These are phyloP conservation scores for Urtica urens DNA, from an alignment of 306 rosid species.

Conservation along the genomic window DNA sequence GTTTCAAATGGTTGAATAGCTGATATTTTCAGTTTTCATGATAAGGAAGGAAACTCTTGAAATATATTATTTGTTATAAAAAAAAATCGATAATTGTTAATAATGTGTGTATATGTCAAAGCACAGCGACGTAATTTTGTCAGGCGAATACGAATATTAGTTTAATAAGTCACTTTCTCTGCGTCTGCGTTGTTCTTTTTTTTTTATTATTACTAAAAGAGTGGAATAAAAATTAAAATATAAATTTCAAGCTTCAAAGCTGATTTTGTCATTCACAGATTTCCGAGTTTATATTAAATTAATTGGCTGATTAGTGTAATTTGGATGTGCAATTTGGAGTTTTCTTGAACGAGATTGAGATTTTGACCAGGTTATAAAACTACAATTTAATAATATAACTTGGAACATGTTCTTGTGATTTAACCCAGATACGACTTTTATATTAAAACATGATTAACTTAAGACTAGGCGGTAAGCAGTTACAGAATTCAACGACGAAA, in stretches of 20 bases:
- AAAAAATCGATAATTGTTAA: too few relatives aligned
- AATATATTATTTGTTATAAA: too few relatives aligned
- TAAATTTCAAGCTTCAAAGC: constrained; percentile 6
- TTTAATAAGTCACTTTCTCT: constrained; percentile 1
- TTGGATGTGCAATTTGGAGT: constrained; percentile 6
- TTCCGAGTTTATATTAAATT: constrained; percentile 6
- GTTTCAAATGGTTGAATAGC: too few relatives aligned
- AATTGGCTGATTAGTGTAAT: constrained; percentile 2
- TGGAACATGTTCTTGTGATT: neutral
- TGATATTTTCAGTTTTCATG: too few relatives aligned
- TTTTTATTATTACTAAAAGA: neutral
- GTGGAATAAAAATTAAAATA: neutral
- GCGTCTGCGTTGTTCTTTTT: neutral
- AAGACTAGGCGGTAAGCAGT: constrained; percentile 1
- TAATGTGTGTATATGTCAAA: too few relatives aligned
- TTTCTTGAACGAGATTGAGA: neutral
- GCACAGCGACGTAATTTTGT: too few relatives aligned
- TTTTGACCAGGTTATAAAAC: constrained; percentile 4
- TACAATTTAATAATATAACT: neutral
- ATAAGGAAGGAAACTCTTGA: too few relatives aligned
- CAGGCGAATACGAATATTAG: neutral
- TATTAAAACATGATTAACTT: neutral
- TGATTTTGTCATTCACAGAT: constrained; percentile 16
- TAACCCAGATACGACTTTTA: neutral
- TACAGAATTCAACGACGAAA: neutral